Evolutionary conservation across 1,284 basidiomycete genomes (phyloP).

Genomic region (Rhodofomes roseus): DNA sequence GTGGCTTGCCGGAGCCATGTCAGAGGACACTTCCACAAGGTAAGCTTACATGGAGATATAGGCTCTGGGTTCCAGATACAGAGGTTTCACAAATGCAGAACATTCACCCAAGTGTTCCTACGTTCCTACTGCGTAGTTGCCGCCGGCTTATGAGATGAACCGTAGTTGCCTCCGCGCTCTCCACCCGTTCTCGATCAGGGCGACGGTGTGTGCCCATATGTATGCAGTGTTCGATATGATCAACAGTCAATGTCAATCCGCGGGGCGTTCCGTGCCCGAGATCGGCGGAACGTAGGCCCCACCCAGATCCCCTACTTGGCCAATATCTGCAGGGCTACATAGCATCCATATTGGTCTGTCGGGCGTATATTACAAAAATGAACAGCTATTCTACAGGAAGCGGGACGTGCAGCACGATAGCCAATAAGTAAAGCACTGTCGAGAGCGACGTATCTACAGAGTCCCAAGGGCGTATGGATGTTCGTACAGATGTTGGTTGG

Average conservation of each 20-base stretch:
- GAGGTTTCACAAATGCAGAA: not conserved
- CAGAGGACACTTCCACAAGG: no score
- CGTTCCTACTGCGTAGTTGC: not conserved
- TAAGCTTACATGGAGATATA: no score
- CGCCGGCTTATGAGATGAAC: not conserved
- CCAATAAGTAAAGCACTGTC: slow-evolving; percentile 22
- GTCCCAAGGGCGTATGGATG: slow-evolving; percentile 15
- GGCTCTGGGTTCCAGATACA: no score
- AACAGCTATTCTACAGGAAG: slow-evolving; percentile 26
- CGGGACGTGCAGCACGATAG: slow-evolving; percentile 20
- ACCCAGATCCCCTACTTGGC: no score
- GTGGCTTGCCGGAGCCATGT: no score
- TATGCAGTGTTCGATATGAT: not conserved
- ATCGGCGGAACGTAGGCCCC: not conserved
- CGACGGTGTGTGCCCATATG: not conserved
- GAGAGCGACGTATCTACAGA: slow-evolving; percentile 19
- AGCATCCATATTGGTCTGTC: not conserved
- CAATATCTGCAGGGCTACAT: not conserved
- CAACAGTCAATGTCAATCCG: not conserved
- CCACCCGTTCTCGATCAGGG: not conserved
- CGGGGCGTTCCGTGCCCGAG: not conserved
- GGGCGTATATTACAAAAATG: slow-evolving; percentile 21
- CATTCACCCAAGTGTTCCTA: not conserved
- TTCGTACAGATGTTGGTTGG: slow-evolving; percentile 7
- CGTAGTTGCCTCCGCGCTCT: not conserved